These are phyloP conservation scores for Haematococcus lacustris DNA, from an alignment of 139 green algal genomes.

Conservation along the genomic window DNA sequence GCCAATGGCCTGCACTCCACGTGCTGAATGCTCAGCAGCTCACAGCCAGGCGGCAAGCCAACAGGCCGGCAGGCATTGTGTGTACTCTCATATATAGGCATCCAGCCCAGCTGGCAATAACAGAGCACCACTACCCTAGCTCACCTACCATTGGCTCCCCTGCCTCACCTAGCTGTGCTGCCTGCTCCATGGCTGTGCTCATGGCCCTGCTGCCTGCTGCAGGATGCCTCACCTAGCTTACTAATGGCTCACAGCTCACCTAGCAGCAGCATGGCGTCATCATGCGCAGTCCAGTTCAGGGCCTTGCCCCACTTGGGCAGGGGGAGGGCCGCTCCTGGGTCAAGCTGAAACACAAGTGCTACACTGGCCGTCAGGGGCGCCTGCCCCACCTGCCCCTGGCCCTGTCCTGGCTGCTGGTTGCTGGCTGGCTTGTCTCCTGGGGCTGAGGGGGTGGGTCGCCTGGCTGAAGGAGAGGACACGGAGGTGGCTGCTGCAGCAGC, in stretches of 20 bases:
- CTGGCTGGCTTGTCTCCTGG: background rate
- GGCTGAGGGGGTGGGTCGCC: background rate
- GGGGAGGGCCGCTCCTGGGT: slow-evolving; percentile 24
- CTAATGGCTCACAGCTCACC: slow-evolving; percentile 39
- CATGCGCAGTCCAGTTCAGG: slow-evolving; percentile 52
- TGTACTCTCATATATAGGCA: background rate
- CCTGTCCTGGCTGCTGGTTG: background rate
- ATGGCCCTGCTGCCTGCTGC: too few relatives aligned
- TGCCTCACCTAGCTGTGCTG: background rate
- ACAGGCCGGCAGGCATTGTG: background rate
- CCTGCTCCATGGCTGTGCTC: background rate
- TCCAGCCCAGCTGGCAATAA: background rate
- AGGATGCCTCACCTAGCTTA: too few relatives aligned
- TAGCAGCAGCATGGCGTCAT: slow-evolving; percentile 80
- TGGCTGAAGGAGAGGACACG: background rate
- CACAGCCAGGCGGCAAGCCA: too few relatives aligned
- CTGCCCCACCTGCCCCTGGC: slow-evolving; percentile 4
- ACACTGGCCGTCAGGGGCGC: slow-evolving; percentile 9
- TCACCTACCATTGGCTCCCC: background rate
- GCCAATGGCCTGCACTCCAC: too few relatives aligned
- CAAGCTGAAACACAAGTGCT: slow-evolving; percentile 41
- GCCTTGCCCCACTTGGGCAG: slow-evolving; percentile 55
- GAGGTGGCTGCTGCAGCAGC: background rate
- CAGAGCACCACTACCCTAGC: background rate
- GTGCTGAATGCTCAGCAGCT: too few relatives aligned